Percentiles rank a stretch among this genome's conserved stretches.
Conservation (phyloP, 345 rosid species). For the Dipteronia dyeriana region DNA sequence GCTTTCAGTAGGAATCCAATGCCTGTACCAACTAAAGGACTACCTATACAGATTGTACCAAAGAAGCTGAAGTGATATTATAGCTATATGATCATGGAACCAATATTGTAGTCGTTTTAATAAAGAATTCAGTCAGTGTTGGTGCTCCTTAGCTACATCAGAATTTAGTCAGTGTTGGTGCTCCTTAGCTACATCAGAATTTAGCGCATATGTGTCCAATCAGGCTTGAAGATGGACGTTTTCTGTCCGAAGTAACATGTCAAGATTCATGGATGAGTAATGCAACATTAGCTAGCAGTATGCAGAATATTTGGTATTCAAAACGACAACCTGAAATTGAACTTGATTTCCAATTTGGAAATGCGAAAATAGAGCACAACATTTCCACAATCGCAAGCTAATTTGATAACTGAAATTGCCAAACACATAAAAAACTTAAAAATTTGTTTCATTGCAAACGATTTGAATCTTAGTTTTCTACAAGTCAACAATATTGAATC, state of each 20-base stretch:
- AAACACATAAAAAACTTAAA: not conserved
- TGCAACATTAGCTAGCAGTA: too few species aligned
- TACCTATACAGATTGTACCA: constrained; percentile 36
- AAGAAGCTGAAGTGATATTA: constrained; percentile 16
- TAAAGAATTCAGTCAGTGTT: not conserved
- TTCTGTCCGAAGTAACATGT: not conserved
- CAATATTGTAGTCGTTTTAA: too few species aligned
- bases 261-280: not conserved
- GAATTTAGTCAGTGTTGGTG: not conserved
- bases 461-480: not conserved
- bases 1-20: constrained; percentile 41
- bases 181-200: not conserved
- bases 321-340: not conserved
- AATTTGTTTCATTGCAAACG: not conserved
- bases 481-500: not conserved
- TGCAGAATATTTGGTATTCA: not conserved
- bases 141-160: too few species aligned
- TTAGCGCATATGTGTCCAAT: not conserved
- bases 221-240: not conserved
- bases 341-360: not conserved
- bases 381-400: not conserved
- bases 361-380: not conserved
- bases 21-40: constrained; percentile 51
- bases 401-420: not conserved
- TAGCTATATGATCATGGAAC: not conserved